Evolutionary conservation across 768 basidiomycete genomes (phyloP).

Genomic region (Cystofilobasidium macerans): DNA sequence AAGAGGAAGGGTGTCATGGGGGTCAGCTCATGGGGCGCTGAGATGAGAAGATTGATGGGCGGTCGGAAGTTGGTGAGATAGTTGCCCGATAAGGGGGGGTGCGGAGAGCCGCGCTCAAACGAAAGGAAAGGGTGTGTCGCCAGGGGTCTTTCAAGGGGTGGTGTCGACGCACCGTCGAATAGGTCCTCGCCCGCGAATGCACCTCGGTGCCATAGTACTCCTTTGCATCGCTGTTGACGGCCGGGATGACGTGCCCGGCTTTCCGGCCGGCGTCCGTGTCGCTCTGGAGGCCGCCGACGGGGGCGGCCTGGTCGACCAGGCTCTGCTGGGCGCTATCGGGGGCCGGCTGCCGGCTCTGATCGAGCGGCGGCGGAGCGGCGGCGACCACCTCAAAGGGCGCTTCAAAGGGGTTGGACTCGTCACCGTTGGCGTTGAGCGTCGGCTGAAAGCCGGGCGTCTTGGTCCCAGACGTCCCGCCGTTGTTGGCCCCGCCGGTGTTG

Average conservation of each 20-base stretch:
- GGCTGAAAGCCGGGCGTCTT: too few relatives aligned
- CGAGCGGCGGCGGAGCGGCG: background rate
- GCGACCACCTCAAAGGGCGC: too few relatives aligned
- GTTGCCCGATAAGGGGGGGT: too few relatives aligned
- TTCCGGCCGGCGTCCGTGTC: too few relatives aligned
- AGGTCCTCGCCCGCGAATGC: conserved; percentile 72
- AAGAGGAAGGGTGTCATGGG: background rate
- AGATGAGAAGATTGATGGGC: background rate
- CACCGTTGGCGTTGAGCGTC: too few relatives aligned
- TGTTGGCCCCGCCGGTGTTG: too few relatives aligned
- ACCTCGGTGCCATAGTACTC: conserved; percentile 73
- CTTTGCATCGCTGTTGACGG: conserved; percentile 56
- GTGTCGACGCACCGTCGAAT: conserved; percentile 69
- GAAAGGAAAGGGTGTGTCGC: background rate
- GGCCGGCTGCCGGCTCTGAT: too few relatives aligned
- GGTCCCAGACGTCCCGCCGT: too few relatives aligned
- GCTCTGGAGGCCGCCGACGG: conserved; percentile 7
- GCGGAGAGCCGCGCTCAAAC: background rate
- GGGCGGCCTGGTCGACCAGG: background rate
- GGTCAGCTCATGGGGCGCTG: background rate
- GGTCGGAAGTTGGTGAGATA: too few relatives aligned
- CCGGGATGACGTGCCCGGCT: conserved; percentile 27
- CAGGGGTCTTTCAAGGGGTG: too few relatives aligned
- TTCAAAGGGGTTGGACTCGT: too few relatives aligned
- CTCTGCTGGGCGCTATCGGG: background rate